Conservation (phyloP, 2,329 filamentous ascomycete species). For the Cytospora mali region DNA sequence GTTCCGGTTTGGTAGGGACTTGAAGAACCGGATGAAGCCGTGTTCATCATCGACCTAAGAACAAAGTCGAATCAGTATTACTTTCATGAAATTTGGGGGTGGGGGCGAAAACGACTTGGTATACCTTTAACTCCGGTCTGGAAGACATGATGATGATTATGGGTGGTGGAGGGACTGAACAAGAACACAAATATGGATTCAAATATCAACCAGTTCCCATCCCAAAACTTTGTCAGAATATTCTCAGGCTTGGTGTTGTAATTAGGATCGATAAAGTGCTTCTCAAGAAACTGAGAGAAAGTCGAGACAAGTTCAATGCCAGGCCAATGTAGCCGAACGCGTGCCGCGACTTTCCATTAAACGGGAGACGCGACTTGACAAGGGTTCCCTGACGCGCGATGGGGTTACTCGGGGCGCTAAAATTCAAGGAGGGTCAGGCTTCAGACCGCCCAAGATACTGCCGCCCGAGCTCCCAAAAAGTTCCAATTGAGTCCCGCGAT, state of each 20-base stretch:
- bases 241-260: background rate
- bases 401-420: background rate
- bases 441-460: slow-evolving; percentile 15
- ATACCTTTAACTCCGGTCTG: slow-evolving; percentile 72
- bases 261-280: background rate
- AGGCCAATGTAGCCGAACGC: slow-evolving; percentile 5
- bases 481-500: slow-evolving; percentile 16
- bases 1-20: slow-evolving; percentile 72
- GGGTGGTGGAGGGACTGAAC: background rate
- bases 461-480: slow-evolving; percentile 16
- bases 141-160: slow-evolving; percentile 61
- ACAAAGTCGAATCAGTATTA: slow-evolving; percentile 25
- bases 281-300: background rate
- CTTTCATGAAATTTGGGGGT: background rate
- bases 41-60: slow-evolving; percentile 88
- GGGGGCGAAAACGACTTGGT: slow-evolving; percentile 16
- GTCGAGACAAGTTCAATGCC: background rate
- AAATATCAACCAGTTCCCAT: background rate
- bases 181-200: background rate
- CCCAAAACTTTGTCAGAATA: background rate
- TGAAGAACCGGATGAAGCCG: slow-evolving; percentile 96
- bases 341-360: slow-evolving; percentile 21
- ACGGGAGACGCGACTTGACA: slow-evolving; percentile 2
- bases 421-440: background rate
- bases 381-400: background rate